phyloP scores from a whole-genome alignment of 345 rosid genomes.

The Moringa oleifera region DNA sequence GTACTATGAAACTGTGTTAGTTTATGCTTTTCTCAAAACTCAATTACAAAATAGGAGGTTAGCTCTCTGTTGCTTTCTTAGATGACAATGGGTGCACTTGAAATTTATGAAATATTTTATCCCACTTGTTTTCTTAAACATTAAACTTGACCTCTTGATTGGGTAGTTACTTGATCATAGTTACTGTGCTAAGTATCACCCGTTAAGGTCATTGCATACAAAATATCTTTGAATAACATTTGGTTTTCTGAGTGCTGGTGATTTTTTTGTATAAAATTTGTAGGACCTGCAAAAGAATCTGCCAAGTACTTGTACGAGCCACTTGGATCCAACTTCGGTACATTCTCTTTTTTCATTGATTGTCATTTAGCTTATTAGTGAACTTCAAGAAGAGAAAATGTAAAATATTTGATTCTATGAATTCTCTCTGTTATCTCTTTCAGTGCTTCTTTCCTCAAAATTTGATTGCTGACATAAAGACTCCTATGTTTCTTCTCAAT shows the following conservation, averaged over 20 bases:
- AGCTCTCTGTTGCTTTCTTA: background rate
- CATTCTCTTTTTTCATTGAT: slow-evolving; percentile 12
- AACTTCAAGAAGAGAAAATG: background rate
- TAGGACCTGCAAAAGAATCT: slow-evolving; percentile 65
- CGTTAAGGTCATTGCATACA: too few species aligned
- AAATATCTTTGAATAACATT: background rate
- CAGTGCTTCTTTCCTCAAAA: slow-evolving; percentile 95
- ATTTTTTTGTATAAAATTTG: slow-evolving; percentile 11
- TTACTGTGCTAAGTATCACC: background rate
- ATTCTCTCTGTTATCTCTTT: background rate
- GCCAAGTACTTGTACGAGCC: slow-evolving; percentile 63
- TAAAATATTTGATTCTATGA: background rate
- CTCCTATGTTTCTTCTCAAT: slow-evolving; percentile 77
- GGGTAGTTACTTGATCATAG: background rate
- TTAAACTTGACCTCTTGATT: background rate
- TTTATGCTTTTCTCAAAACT: background rate
- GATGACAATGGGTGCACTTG: background rate
- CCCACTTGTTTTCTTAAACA: too few species aligned
- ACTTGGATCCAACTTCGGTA: slow-evolving; percentile 81
- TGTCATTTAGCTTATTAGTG: background rate
- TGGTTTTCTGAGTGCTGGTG: background rate
- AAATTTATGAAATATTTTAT: too few species aligned
- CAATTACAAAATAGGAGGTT: background rate
- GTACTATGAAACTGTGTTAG: slow-evolving; percentile 21
- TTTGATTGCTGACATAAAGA: slow-evolving; percentile 50